Evolutionary conservation across 768 basidiomycete genomes (phyloP).

Genomic region (Amanita inopinata): DNA sequence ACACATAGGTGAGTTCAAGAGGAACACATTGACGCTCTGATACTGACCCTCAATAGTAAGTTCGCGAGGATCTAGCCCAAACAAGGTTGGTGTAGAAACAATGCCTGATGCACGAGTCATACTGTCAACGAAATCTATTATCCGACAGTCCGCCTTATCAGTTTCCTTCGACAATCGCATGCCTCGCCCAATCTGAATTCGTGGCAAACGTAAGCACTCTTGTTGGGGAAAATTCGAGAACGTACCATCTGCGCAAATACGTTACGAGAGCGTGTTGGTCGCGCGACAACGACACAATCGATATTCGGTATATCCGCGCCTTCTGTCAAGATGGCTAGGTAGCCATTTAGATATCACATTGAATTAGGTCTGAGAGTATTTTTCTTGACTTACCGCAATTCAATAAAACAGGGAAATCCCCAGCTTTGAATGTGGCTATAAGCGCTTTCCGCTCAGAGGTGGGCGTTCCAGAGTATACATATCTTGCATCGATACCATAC

Average conservation of each 20-base stretch:
- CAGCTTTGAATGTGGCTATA: constrained; percentile 56
- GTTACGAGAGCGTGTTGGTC: constrained; percentile 85
- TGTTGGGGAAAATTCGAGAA: not conserved
- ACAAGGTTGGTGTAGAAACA: constrained; percentile 71
- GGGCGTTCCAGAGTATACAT: constrained; percentile 64
- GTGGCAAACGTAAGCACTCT: not conserved
- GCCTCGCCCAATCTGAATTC: constrained; percentile 77
- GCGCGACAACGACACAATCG: constrained; percentile 81
- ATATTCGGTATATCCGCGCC: constrained; percentile 93
- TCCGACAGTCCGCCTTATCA: constrained; percentile 74
- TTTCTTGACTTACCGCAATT: constrained; percentile 65
- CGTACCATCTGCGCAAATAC: constrained; percentile 88
- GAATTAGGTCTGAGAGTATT: not conserved
- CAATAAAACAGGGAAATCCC: constrained; percentile 75
- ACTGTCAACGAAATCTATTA: constrained; percentile 89
- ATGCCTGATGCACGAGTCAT: constrained; percentile 58
- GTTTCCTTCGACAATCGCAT: constrained; percentile 78
- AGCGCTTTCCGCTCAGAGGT: constrained; percentile 51
- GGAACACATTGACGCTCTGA: not conserved
- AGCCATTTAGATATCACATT: not conserved
- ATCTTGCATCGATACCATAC: constrained; percentile 79
- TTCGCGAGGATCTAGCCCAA: constrained; percentile 72
- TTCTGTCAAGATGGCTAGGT: constrained; percentile 86
- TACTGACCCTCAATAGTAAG: constrained; percentile 49
- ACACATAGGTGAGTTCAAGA: constrained; percentile 2